A percentile compares a stretch with the other conserved stretches of the same genome.
phyloP scores from a whole-genome alignment of 2,329 filamentous ascomycete genomes.

The Rhexocercosporidium sp. region DNA sequence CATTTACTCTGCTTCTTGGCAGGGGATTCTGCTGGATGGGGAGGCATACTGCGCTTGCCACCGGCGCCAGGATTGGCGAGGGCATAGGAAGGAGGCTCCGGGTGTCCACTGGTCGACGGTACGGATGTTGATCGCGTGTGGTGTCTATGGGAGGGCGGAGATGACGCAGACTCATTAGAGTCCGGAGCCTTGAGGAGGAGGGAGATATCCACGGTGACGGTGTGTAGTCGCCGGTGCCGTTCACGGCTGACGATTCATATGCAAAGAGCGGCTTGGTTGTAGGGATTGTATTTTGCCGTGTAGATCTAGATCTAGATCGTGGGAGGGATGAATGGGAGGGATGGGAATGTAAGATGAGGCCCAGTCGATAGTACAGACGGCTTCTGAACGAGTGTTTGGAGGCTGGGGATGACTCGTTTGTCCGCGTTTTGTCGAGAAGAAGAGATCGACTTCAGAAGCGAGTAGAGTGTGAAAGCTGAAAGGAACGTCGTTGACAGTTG shows the following conservation, averaged over 20 bases:
- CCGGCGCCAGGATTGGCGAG: slow-evolving; percentile 35
- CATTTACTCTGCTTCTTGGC: slow-evolving; percentile 97
- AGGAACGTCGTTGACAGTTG: slow-evolving; percentile 31
- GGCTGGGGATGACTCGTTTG: slow-evolving; percentile 29
- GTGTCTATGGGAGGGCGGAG: slow-evolving; percentile 47
- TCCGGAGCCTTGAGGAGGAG: slow-evolving; percentile 79
- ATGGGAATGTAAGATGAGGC: slow-evolving; percentile 18
- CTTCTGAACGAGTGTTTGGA: slow-evolving; percentile 19
- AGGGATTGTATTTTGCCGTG: slow-evolving; percentile 15
- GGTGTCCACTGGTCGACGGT: slow-evolving; percentile 35
- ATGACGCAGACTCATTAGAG: slow-evolving; percentile 71
- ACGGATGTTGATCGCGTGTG: slow-evolving; percentile 37
- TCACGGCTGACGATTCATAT: slow-evolving; percentile 43
- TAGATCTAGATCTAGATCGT: slow-evolving; percentile 25
- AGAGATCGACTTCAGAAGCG: slow-evolving; percentile 24
- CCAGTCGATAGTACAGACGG: slow-evolving; percentile 26
- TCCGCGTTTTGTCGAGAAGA: slow-evolving; percentile 25
- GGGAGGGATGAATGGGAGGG: too few species aligned
- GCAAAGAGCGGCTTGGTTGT: slow-evolving; percentile 22
- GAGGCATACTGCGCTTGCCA: slow-evolving; percentile 57
- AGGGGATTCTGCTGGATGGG: slow-evolving; percentile 67
- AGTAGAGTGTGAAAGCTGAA: slow-evolving; percentile 21
- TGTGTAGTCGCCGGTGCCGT: slow-evolving; percentile 44
- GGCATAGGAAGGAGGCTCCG: slow-evolving; percentile 34
- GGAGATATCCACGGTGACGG: slow-evolving; percentile 93